Evolutionary conservation across 371 early-diverging fungal genomes (phyloP), one percentile per base, ranked within the genome.

Genomic region (Lichtheimia ornata): DNA sequence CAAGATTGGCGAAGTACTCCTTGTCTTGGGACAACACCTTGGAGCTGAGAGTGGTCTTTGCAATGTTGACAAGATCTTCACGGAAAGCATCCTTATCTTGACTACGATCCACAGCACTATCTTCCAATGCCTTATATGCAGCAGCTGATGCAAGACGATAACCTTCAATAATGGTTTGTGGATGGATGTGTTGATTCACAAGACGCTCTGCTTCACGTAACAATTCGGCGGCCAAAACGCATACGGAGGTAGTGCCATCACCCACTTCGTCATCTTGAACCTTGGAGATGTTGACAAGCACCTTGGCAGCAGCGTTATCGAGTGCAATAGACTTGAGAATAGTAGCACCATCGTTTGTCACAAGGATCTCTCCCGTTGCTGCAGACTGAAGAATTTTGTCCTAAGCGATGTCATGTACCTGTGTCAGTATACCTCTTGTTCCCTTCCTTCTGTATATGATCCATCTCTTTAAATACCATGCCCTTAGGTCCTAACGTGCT

Each of bases 231-330:
- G 99, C 98, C 57, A 99, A 85, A 40, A 99, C 97, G 72, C 98
- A 96, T 15, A 99, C 99, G 5, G 98, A 95, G 27, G 99, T 99
- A 14, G 99, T 99, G 52, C 99, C 99, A 80, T 99, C 99, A 58
- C 99, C 99, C 24, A 99, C 99, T 80, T 99, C 99, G 77, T 96
- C 97, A 79, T 99, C 99, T 84, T 99, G 99, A 13, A 96, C 98
- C 73, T 98, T 96, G 63, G 99, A 97, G 58, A 94, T 90, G 83
- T 95, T 97, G 65, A 99, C 98, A 51, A 99, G 83, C 14, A 99
- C 96, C 80, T 98, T 97, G 62, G 99, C 99, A 41, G 98, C 97
- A 5, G 99, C 94, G 73, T 97, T 97, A 78, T 99, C 98, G 44
- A 99, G 88, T 15, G 94, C 92, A 63, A 99, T 95, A 47, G 96